phyloP scores from a whole-genome alignment of 805 yeast genomes.

The Candida cerambycidarum region DNA sequence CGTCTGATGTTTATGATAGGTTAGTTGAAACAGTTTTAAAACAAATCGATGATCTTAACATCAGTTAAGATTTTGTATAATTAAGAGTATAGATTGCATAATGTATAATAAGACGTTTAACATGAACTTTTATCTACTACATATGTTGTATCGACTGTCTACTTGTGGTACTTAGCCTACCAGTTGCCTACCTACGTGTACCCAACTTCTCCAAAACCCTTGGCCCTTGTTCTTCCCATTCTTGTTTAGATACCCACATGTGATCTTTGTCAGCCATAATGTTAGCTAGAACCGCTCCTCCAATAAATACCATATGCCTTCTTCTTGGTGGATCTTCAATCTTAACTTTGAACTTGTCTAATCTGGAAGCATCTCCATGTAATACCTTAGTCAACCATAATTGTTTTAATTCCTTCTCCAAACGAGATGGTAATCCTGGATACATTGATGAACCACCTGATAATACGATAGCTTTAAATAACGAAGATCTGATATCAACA shows the following conservation, averaged over 20 bases:
- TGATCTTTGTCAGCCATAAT: slow-evolving; percentile 98
- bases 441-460: slow-evolving; percentile 99
- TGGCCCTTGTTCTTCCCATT: slow-evolving; percentile 97
- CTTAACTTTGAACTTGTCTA: slow-evolving; percentile 89
- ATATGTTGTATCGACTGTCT: no score
- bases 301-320: slow-evolving; percentile 97
- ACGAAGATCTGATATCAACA: slow-evolving; percentile 84
- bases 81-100: neutral
- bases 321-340: slow-evolving; percentile 99
- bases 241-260: slow-evolving; percentile 95
- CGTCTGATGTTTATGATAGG: slow-evolving; percentile 40
- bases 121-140: neutral
- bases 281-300: slow-evolving; percentile 97
- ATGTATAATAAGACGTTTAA: slow-evolving; percentile 7
- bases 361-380: slow-evolving; percentile 80
- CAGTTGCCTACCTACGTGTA: slow-evolving; percentile 54
- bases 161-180: no score
- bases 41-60: slow-evolving; percentile 37
- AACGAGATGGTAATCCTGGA: slow-evolving; percentile 94
- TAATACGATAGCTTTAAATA: slow-evolving; percentile 88
- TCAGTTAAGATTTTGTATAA: slow-evolving; percentile 20
- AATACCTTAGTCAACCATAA: slow-evolving; percentile 90
- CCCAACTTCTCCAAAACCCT: slow-evolving; percentile 84
- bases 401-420: slow-evolving; percentile 95
- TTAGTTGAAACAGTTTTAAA: slow-evolving; percentile 40